Conservation (phyloP, 257 asterid genomes). For the Eustoma russellianum region DNA sequence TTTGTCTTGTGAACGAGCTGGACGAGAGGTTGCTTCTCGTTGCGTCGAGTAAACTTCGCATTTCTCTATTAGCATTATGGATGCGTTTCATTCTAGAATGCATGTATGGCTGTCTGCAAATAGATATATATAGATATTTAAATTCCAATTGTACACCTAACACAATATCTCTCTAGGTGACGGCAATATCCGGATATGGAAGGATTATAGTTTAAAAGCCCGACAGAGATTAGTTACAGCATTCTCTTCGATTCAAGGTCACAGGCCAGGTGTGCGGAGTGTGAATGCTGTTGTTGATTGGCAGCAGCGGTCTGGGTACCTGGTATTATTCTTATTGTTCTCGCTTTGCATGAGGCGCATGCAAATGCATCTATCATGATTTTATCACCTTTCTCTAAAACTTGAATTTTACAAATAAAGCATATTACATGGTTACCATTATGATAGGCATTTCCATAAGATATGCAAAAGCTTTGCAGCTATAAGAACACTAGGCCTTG, state of each 20-base stretch:
- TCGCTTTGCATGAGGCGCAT: background rate
- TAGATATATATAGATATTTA: too few relatives aligned
- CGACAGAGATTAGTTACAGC: conserved; percentile 84
- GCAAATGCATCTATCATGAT: conserved; percentile 1
- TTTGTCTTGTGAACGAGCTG: conserved; percentile 85
- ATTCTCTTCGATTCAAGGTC: conserved; percentile 84
- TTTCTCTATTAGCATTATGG: conserved; percentile 8
- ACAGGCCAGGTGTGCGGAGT: conserved; percentile 73
- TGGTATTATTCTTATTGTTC: conserved; percentile 15
- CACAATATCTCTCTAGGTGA: conserved; percentile 38
- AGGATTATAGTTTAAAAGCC: conserved; percentile 64
- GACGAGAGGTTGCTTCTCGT: conserved; percentile 92
- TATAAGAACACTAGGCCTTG: too few relatives aligned
- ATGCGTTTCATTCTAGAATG: background rate
- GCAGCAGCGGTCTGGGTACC: conserved; percentile 98
- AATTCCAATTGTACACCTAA: too few relatives aligned
- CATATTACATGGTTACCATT: too few relatives aligned
- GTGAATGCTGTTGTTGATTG: conserved; percentile 96
- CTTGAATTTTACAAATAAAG: too few relatives aligned
- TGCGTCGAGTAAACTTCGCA: conserved; percentile 74
- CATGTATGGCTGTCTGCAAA: too few relatives aligned
- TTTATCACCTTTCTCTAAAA: background rate
- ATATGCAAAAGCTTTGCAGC: too few relatives aligned
- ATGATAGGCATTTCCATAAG: too few relatives aligned
- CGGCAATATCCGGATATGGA: conserved; percentile 93